Conservation (phyloP, 257 asterid species). For the Plantago major region DNA sequence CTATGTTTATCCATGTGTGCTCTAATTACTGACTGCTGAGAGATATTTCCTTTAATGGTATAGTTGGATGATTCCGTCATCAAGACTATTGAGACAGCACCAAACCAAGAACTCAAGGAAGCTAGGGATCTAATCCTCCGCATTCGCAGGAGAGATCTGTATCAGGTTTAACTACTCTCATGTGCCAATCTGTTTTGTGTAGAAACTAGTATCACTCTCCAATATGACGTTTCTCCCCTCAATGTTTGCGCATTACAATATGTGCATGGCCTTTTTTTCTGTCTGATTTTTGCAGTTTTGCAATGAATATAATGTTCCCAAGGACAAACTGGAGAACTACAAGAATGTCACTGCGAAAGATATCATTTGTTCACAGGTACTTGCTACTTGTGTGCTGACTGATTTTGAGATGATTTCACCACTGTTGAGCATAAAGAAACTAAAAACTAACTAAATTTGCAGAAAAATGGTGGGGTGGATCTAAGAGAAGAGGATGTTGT, state of each 20-base stretch:
- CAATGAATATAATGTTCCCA: slow-evolving; percentile 91
- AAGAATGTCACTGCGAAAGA: slow-evolving; percentile 83
- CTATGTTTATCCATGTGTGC: slow-evolving; percentile 15
- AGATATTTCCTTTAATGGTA: slow-evolving; percentile 17
- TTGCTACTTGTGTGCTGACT: slow-evolving; percentile 3
- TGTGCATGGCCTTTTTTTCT: slow-evolving; percentile 17
- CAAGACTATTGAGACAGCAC: slow-evolving; percentile 87
- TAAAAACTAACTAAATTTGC: slow-evolving; percentile 8
- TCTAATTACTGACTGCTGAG: slow-evolving; percentile 20
- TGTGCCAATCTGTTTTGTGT: neutral
- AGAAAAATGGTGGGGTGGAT: slow-evolving; percentile 52
- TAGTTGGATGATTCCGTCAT: slow-evolving; percentile 87
- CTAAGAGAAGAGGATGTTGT: slow-evolving; percentile 77
- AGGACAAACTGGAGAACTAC: slow-evolving; percentile 64
- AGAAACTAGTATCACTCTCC: neutral
- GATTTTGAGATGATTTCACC: slow-evolving; percentile 16
- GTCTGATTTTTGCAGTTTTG: slow-evolving; percentile 60
- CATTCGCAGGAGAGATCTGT: slow-evolving; percentile 77
- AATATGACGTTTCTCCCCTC: slow-evolving; percentile 6
- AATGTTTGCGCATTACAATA: neutral
- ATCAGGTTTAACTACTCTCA: slow-evolving; percentile 49
- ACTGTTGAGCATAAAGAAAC: neutral
- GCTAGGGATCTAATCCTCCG: slow-evolving; percentile 84
- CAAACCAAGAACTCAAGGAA: slow-evolving; percentile 63
- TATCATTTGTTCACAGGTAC: slow-evolving; percentile 87